These are phyloP conservation scores for Ustilago loliicola DNA, from an alignment of 1,284 basidiomycete genomes.

Conservation along the genomic window DNA sequence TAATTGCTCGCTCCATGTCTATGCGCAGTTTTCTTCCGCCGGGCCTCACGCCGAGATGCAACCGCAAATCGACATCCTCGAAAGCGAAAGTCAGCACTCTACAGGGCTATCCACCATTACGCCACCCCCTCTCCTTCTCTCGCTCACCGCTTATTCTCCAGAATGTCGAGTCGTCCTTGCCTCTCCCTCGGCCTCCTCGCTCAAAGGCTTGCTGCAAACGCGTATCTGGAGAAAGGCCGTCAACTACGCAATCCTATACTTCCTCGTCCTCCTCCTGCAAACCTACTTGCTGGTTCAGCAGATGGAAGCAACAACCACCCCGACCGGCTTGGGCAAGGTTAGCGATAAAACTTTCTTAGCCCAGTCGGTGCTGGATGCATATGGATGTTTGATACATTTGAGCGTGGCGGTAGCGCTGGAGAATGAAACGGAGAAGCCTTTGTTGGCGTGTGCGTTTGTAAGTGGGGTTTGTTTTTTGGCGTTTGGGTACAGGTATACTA, in stretches of 20 bases:
- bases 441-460: conserved; percentile 48
- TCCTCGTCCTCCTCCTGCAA: conserved; percentile 55
- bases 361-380: conserved; percentile 67
- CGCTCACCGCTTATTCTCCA: conserved; percentile 60
- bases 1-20: conserved; percentile 68
- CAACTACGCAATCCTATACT: conserved; percentile 61
- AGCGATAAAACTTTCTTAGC: conserved; percentile 58
- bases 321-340: conserved; percentile 58
- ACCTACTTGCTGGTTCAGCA: conserved; percentile 65
- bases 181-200: conserved; percentile 12
- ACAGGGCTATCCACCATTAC: conserved; percentile 59
- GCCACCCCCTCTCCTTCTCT: conserved; percentile 49
- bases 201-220: conserved; percentile 42
- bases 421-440: conserved; percentile 38
- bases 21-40: conserved; percentile 62
- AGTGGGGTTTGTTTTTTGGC: conserved; percentile 46
- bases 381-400: conserved; percentile 34
- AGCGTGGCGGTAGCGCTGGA: conserved; percentile 46
- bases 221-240: conserved; percentile 61
- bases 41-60: conserved; percentile 33
- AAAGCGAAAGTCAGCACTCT: conserved; percentile 56
- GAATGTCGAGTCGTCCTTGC: conserved; percentile 68
- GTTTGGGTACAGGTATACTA: conserved; percentile 42
- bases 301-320: conserved; percentile 66
- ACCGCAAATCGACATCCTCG: conserved; percentile 57